Evolutionary conservation across 2,329 filamentous ascomycete species (phyloP).

Genomic region (Arthroderma sp.): DNA sequence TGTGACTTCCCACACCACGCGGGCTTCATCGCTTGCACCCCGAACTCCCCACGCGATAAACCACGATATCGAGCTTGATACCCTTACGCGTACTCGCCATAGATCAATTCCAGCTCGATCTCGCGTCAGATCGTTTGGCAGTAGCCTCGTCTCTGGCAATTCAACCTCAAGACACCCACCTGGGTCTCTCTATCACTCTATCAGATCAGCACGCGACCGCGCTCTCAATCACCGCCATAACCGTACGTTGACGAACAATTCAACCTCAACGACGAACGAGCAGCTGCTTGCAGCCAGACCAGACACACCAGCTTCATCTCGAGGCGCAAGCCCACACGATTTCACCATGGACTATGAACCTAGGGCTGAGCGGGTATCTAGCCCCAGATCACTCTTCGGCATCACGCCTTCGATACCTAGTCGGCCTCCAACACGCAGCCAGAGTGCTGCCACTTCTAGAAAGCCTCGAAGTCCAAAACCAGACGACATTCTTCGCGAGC

Average conservation of each 20-base stretch:
- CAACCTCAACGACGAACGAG: neutral
- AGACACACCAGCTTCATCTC: neutral
- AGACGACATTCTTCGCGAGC: constrained; percentile 11
- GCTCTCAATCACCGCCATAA: constrained; percentile 3
- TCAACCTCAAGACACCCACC: constrained; percentile 3
- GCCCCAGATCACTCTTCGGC: constrained; percentile 4
- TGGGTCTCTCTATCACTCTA: constrained; percentile 12
- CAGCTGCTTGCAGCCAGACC: neutral
- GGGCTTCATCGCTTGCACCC: neutral
- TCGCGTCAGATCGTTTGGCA: neutral
- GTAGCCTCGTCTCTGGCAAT: constrained; percentile 6
- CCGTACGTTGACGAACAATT: constrained; percentile 7
- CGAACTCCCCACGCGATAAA: neutral
- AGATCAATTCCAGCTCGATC: neutral
- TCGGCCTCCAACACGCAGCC: constrained; percentile 8
- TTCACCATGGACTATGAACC: neutral
- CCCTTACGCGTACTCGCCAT: neutral
- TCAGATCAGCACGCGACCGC: constrained; percentile 10
- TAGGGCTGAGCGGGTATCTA: neutral
- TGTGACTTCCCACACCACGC: constrained; percentile 2
- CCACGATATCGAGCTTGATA: neutral
- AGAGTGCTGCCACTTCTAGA: constrained; percentile 7
- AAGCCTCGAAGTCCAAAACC: constrained; percentile 4
- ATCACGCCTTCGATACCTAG: neutral
- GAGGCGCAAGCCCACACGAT: neutral